Evolutionary conservation across 164 flowering plant genomes (phyloP).

Genomic region (Aristolochia fimbriata): DNA sequence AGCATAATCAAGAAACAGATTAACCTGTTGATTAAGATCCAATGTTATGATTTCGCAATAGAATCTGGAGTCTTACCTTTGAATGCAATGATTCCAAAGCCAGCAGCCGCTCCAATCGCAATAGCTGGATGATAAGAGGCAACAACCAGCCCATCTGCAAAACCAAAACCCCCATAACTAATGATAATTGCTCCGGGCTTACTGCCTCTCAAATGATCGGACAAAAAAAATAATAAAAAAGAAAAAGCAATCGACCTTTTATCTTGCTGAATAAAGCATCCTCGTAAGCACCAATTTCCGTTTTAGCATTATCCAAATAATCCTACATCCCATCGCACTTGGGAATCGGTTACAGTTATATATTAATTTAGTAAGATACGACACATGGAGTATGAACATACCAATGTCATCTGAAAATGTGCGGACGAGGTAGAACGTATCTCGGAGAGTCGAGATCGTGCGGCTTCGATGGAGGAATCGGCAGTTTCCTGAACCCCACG

Average conservation of each 20-base stretch:
- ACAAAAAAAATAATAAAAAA: not conserved
- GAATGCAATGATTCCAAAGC: constrained; percentile 42
- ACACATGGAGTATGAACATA: constrained; percentile 11
- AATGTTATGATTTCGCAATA: not conserved
- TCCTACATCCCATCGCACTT: constrained; percentile 25
- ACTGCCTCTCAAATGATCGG: not conserved
- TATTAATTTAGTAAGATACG: not conserved
- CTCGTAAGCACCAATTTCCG: constrained; percentile 48
- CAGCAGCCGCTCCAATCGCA: constrained; percentile 42
- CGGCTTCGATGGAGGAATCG: constrained; percentile 32
- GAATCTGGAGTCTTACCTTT: constrained; percentile 35
- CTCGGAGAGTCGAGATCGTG: constrained; percentile 54
- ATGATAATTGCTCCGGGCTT: not conserved
- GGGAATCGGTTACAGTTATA: too few species aligned
- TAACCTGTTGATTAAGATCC: not conserved
- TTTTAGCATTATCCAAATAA: constrained; percentile 39
- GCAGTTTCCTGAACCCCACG: constrained; percentile 30
- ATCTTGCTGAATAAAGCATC: constrained; percentile 44
- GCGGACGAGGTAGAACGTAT: constrained; percentile 57
- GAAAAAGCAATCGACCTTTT: constrained; percentile 40
- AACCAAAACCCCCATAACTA: not conserved
- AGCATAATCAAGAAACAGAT: too few species aligned
- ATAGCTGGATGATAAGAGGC: constrained; percentile 47
- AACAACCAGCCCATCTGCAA: constrained; percentile 38
- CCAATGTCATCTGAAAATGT: constrained; percentile 56